phyloP scores from a whole-genome alignment of 208 protist species.

The Blechomonas ayalai region DNA sequence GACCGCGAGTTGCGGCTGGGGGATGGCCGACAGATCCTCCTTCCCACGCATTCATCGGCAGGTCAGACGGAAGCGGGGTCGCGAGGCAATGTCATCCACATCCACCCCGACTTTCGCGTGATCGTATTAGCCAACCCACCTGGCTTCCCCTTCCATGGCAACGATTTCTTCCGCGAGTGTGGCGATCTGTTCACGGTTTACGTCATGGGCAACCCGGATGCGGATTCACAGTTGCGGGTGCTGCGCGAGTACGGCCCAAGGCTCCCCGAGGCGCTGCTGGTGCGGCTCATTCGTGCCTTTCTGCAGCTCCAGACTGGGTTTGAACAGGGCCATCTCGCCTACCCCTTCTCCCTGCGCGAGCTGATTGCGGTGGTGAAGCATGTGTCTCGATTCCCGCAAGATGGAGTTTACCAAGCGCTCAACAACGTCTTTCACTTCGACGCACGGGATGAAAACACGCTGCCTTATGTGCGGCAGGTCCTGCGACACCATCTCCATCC shows the following conservation, averaged over 20 bases:
- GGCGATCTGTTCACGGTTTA: conserved; percentile 90
- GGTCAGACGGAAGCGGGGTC: neutral
- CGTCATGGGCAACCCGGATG: conserved; percentile 89
- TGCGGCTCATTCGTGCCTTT: conserved; percentile 68
- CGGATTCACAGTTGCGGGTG: conserved; percentile 70
- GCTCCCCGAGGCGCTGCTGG: conserved; percentile 44
- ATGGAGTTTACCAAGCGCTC: conserved; percentile 70
- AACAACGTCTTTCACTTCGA: conserved; percentile 89
- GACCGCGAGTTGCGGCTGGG: conserved; percentile 80
- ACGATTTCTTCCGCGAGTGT: conserved; percentile 91
- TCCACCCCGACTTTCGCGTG: conserved; percentile 78
- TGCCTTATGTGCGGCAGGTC: conserved; percentile 57
- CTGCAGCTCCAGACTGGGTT: conserved; percentile 59
- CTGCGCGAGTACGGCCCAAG: conserved; percentile 63
- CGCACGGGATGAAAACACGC: conserved; percentile 60
- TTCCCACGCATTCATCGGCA: no score
- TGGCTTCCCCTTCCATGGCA: conserved; percentile 93
- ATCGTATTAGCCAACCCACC: conserved; percentile 88
- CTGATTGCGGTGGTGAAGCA: conserved; percentile 93
- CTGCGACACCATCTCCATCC: conserved; percentile 36
- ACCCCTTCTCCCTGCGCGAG: conserved; percentile 90
- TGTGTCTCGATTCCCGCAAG: conserved; percentile 80
- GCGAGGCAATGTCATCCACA: conserved; percentile 22
- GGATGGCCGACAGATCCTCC: conserved; percentile 67
- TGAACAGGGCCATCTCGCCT: conserved; percentile 82